Conservation (phyloP, 2,329 filamentous ascomycete species). For the Sphaerostilbella broomeana region DNA sequence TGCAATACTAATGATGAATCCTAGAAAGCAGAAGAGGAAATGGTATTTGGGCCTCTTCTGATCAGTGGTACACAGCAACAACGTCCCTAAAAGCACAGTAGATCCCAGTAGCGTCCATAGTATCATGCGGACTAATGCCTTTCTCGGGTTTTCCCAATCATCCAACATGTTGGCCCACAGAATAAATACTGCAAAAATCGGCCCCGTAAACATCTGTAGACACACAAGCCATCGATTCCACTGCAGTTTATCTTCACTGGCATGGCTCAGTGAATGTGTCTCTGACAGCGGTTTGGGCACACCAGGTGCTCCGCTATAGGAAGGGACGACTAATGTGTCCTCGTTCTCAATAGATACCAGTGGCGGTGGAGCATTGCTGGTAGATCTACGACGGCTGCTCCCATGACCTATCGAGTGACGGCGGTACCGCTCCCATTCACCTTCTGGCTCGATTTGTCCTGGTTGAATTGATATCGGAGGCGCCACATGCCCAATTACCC, state of each 20-base stretch:
- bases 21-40: slow-evolving; percentile 75
- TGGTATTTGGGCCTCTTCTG: slow-evolving; percentile 65
- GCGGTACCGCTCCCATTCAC: slow-evolving; percentile 55
- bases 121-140: slow-evolving; percentile 48
- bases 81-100: slow-evolving; percentile 54
- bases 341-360: slow-evolving; percentile 19
- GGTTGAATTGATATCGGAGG: slow-evolving; percentile 31
- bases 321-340: slow-evolving; percentile 14
- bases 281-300: slow-evolving; percentile 28
- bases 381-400: slow-evolving; percentile 19
- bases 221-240: slow-evolving; percentile 93
- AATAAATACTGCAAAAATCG: slow-evolving; percentile 72
- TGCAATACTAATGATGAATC: slow-evolving; percentile 83
- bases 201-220: slow-evolving; percentile 79
- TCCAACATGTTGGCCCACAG: slow-evolving; percentile 63
- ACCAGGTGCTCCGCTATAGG: not conserved
- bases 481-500: slow-evolving; percentile 25
- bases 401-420: slow-evolving; percentile 35
- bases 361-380: slow-evolving; percentile 11
- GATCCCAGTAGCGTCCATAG: slow-evolving; percentile 64
- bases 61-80: slow-evolving; percentile 64
- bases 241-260: slow-evolving; percentile 40
- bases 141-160: slow-evolving; percentile 47
- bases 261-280: slow-evolving; percentile 26
- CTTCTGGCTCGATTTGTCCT: slow-evolving; percentile 34